These are phyloP conservation scores for Kwoniella sp. DNA, from an alignment of 768 basidiomycete genomes.

Conservation along the genomic window DNA sequence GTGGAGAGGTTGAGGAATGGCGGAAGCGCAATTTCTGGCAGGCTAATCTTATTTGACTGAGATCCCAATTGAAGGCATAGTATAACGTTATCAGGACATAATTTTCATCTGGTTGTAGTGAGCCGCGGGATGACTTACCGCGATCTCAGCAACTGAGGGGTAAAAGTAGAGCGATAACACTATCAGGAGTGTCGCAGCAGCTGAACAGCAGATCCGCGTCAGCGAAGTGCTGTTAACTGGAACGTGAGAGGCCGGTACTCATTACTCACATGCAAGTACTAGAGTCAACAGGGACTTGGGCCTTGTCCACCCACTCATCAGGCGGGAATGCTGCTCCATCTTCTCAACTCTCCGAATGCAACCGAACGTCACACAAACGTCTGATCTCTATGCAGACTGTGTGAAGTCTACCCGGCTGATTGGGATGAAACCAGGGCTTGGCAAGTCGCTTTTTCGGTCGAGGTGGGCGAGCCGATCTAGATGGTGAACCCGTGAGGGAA, in stretches of 20 bases:
- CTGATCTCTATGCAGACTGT: no score
- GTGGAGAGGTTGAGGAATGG: not conserved
- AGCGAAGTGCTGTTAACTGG: no score
- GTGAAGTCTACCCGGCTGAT: no score
- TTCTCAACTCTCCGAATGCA: not conserved
- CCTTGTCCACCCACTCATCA: not conserved
- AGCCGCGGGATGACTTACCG: not conserved
- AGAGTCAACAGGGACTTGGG: slow-evolving; percentile 1
- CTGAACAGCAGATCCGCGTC: not conserved
- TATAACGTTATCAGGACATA: no score
- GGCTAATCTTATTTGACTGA: not conserved
- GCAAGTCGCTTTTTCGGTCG: no score
- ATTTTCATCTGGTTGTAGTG: no score
- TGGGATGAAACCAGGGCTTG: no score
- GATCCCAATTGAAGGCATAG: no score
- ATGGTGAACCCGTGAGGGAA: no score
- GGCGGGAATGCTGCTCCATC: not conserved
- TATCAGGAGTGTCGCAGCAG: not conserved
- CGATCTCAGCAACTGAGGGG: not conserved
- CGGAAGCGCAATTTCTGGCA: not conserved
- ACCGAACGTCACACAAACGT: no score
- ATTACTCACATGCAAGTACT: not conserved
- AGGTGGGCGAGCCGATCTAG: no score
- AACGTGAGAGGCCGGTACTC: not conserved
- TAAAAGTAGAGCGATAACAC: not conserved